phyloP scores from a whole-genome alignment of 768 basidiomycete genomes.

The Pisolithus marmoratus region DNA sequence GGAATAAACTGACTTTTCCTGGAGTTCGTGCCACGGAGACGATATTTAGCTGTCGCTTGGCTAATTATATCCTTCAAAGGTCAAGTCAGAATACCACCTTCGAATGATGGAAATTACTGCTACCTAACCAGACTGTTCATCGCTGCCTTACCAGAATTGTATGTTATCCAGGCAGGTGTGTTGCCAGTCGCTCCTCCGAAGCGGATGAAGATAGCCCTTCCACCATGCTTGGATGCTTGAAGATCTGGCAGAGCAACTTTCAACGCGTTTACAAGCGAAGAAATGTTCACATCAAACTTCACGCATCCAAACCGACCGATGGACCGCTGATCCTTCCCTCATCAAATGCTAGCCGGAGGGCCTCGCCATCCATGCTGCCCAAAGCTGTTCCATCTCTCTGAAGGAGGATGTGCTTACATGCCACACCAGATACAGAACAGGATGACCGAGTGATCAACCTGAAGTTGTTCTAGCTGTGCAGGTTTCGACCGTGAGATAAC shows the following conservation, averaged over 20 bases:
- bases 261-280: constrained; percentile 71
- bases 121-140: constrained; percentile 83
- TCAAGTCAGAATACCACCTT: not conserved
- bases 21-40: constrained; percentile 76
- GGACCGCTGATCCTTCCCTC: constrained; percentile 46
- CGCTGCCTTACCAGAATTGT: constrained; percentile 82
- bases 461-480: constrained; percentile 55
- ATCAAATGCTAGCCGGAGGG: constrained; percentile 22
- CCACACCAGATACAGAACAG: constrained; percentile 65
- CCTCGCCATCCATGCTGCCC: constrained; percentile 63
- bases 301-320: constrained; percentile 45
- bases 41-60: constrained; percentile 75
- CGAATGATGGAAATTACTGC: constrained; percentile 5
- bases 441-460: constrained; percentile 27
- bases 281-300: constrained; percentile 91
- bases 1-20: constrained; percentile 85
- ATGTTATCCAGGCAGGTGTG: constrained; percentile 61
- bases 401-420: constrained; percentile 49
- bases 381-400: constrained; percentile 30
- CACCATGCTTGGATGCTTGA: constrained; percentile 50
- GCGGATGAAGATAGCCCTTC: constrained; percentile 75
- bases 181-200: constrained; percentile 77
- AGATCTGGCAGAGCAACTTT: constrained; percentile 65
- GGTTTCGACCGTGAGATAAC: constrained; percentile 69
- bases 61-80: constrained; percentile 66